Evolutionary conservation across 306 rosid genomes (phyloP).

Genomic region (Urtica urens): DNA sequence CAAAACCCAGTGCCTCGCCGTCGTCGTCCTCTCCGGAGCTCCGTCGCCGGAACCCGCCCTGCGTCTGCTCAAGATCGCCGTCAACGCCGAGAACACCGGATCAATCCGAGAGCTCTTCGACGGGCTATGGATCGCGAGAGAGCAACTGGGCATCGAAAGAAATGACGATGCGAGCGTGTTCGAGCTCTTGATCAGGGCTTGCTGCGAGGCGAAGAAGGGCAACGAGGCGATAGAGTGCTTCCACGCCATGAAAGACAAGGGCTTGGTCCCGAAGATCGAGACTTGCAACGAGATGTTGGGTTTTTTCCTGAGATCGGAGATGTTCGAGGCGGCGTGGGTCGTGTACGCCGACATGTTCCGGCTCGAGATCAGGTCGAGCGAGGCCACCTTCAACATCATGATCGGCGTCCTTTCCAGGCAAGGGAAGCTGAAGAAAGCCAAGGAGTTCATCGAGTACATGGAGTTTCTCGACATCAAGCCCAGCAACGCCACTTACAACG

Average conservation of each 20-base stretch:
- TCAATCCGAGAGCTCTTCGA: conserved; percentile 23
- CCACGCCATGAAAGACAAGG: conserved; percentile 37
- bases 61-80: conserved; percentile 28
- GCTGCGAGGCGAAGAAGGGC: conserved; percentile 45
- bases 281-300: conserved; percentile 58
- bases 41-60: conserved; percentile 45
- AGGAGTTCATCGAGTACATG: conserved; percentile 57
- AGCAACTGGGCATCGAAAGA: conserved; percentile 19
- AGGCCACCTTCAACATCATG: conserved; percentile 69
- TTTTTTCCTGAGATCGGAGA: conserved; percentile 38
- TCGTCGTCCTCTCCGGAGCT: conserved; percentile 38
- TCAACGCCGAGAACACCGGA: conserved; percentile 18
- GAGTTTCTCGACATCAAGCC: conserved; percentile 50
- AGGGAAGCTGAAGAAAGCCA: conserved; percentile 73
- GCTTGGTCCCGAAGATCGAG: conserved; percentile 36
- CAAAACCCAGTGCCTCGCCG: conserved; percentile 37
- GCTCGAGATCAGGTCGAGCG: conserved; percentile 47
- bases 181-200: conserved; percentile 39
- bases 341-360: conserved; percentile 81
- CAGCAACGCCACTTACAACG: conserved; percentile 58
- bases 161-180: conserved; percentile 28
- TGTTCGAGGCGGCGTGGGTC: conserved; percentile 52
- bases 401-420: conserved; percentile 71
- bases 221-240: conserved; percentile 54
- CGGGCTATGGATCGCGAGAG: conserved; percentile 23